Conservation (phyloP, 2,329 filamentous ascomycete species). For the Fusarium chlamydosporum region DNA sequence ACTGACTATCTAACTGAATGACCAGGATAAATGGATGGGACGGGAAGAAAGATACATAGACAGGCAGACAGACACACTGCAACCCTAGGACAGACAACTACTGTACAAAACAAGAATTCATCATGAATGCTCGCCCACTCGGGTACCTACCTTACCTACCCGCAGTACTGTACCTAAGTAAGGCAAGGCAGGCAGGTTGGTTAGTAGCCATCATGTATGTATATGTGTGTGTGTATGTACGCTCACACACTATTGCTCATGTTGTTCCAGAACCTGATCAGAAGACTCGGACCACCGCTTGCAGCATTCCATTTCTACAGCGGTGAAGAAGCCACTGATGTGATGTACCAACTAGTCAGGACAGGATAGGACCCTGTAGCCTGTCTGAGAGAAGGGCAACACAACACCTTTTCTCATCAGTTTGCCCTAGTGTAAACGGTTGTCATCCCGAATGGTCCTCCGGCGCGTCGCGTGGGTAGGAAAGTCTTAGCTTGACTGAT, state of each 20-base stretch:
- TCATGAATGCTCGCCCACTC: background rate
- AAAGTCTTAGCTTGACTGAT: constrained; percentile 31
- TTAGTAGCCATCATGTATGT: too few relatives aligned
- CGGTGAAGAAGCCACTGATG: constrained; percentile 39
- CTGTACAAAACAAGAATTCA: constrained; percentile 36
- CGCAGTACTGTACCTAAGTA: too few relatives aligned
- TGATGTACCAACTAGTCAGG: constrained; percentile 12
- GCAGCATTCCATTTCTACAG: constrained; percentile 22
- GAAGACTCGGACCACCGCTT: constrained; percentile 31
- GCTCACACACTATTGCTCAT: background rate
- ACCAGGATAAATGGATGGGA: too few relatives aligned
- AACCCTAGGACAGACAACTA: too few relatives aligned
- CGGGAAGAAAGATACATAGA: too few relatives aligned
- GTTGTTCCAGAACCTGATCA: constrained; percentile 38
- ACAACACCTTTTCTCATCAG: background rate
- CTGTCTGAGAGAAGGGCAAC: background rate
- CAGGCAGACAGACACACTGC: too few relatives aligned
- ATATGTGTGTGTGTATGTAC: background rate
- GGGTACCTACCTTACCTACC: background rate
- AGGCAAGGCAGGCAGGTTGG: too few relatives aligned
- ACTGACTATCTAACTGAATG: background rate
- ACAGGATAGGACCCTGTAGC: constrained; percentile 1
- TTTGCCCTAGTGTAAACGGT: constrained; percentile 25
- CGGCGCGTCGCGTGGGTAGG: constrained; percentile 30
- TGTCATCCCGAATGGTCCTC: constrained; percentile 33